Base-by-base conservation (phyloP, 768 basidiomycete genomes). In the Rhodosporidiobolus odoratus region DNA sequence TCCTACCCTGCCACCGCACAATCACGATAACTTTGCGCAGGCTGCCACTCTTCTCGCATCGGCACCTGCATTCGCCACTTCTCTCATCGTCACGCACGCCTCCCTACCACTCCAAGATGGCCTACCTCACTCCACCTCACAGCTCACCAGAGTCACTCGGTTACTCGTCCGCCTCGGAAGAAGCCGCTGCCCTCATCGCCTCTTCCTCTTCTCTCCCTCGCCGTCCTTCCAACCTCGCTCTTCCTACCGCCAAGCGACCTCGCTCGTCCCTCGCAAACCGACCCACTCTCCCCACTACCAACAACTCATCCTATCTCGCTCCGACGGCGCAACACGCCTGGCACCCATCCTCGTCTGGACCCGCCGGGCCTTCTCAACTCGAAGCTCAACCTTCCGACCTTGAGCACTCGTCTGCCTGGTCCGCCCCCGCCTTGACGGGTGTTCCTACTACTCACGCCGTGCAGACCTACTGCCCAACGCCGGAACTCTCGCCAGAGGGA, bases 401-500 rank as follows among this genome's bases (percentile, higher is more conserved):
- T 34, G 47, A 16, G 50, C 4, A 17, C 17, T 30, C 47, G 47
- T 35, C 41, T 21, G 43, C 37, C 1, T 32, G 27, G 30, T 45
- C 7, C 41, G 38, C 12, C n/a, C n/a, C n/a, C n/a, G n/a, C n/a
- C n/a, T n/a, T n/a, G n/a, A n/a, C n/a, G n/a, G n/a, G n/a, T 10
- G 62, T 32, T 10, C 65, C 65, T 35, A 4, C 30, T 2, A 21
- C 47, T 8, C 57, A 57, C 17, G 10, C 25, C 35, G 27, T 38
- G 35, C 21, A 38, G 9, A 25, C 40, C 30, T 62, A 60, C 52
- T 60, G 41, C 53, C 43, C 63, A 30, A 65, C 69, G 23, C 69
- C 69, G 25, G 59, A 34, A 12, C 37, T 65, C 19, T 62, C 69
- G 27, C 64, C 63, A 19, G 59, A 70, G 19, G 34, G 27, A 19